Evolutionary conservation across 2,329 filamentous ascomycete genomes (phyloP), one percentile per base, ranked within the genome.

Genomic region (Colletotrichum shisoi): DNA sequence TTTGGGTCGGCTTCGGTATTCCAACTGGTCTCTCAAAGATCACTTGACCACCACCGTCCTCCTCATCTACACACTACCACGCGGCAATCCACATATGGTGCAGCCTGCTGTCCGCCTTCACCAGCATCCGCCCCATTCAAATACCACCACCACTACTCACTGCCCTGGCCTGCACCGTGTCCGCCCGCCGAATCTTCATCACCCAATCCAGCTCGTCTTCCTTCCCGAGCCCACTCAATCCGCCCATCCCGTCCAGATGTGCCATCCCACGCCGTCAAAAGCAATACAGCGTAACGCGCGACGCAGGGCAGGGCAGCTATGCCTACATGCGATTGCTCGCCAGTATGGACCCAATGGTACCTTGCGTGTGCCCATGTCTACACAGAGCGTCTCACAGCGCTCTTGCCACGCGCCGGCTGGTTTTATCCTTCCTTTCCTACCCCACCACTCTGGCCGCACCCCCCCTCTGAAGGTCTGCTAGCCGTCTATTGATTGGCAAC

Each of bases 151-250:
- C 63, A 48, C 39, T 45, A 46, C 42, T 61, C 13, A 31, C 27
- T 31, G 27, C 27, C 5, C 27, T 31, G 27, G 7, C 31, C 42
- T 39, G 49, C 51, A 45, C 63, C 58, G 51, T 52, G 58, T 59
- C 63, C 44, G 58, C 63, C 58, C 27, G 58, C 39, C 58, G 63
- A 59, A 51, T 66, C 58, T 63, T 52, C 9, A 57, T 48, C 42
- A 62, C 63, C 57, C 63, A 62, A 66, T 57, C 63, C 51, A 66
- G 58, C 27, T 31, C 45, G 24, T 62, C 37, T 51, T 66, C 52
- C 57, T 65, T 48, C 5, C 46, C 62, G 21, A 61, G 42, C 40
- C 34, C 45, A 5, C 45, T 49, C 40, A 61, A 42, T 48, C 31
- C 54, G 40, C 17, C 17, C 8, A 45, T 45, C 27, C 40, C n/a